Base-by-base conservation (phyloP, 345 rosid species). In the Camelina sativa region DNA sequence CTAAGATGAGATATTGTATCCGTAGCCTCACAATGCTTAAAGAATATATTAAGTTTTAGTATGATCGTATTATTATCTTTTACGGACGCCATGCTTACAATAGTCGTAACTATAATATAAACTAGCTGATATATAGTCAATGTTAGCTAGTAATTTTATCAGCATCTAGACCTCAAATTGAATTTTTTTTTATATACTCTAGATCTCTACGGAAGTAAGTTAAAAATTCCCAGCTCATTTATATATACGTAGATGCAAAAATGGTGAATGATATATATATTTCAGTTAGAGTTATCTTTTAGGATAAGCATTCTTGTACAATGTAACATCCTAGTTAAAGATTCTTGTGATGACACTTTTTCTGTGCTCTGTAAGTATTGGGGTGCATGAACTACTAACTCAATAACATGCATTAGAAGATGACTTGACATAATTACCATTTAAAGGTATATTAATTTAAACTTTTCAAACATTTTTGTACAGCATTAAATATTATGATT, bases 11-110 rank as follows among this genome's bases (percentile, higher is more conserved):
- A n/a, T 57, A 43, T 60, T 60, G 30, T 3, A 37, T 59, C 37
- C 15, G 28, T 59, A 17, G 63, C 28, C 28, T 59, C 63, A 59
- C 23, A 4, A 59, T 17, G 37, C 10, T n/a, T 5, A 28, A 34
- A 58, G 2, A 3, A 4, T 28, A 16, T 1, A 15, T 1, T 2
- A 37, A 37, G 9, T 0, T 1, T 32, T 8, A 20, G 11, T 32
- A 10, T 57, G n/a, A 30, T 15, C 38, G 38, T 30, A 30, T 15
- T 7, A 28, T 7, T 1, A 28, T 12, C 20, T 23, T 23, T 12
- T 28, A 56, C 30, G 61, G 15, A 56, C 61, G 32, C 61, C 40
- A 56, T 8, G 61, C 61, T 15, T 32, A 32, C 10, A 32, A n/a
- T 16, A 55, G 8, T 35, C 17, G 7, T 6, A 17, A 17, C 11